These are phyloP conservation scores for Pythium oligandrum DNA, from an alignment of 352 stramenopile species.

Conservation along the genomic window DNA sequence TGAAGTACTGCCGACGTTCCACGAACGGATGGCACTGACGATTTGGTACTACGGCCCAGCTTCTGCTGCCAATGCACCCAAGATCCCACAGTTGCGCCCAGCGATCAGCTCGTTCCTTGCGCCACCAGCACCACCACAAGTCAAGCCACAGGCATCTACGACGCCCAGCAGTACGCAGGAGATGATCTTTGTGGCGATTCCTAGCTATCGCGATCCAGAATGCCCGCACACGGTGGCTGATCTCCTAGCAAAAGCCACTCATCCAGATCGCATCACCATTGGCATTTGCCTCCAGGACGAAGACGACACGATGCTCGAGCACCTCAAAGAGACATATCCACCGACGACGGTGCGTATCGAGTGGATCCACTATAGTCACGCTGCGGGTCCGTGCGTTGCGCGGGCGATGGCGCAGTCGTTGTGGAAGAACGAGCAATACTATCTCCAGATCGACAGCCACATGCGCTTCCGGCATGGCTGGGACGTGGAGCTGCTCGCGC, in stretches of 20 bases:
- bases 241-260: conserved; percentile 48
- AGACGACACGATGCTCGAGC: conserved; percentile 5
- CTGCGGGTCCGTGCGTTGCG: conserved; percentile 89
- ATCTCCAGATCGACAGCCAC: conserved; percentile 95
- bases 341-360: conserved; percentile 35
- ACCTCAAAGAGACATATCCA: conserved; percentile 27
- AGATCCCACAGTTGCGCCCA: not conserved
- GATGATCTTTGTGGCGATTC: conserved; percentile 93
- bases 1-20: conserved; percentile 78
- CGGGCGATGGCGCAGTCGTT: conserved; percentile 75
- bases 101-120: not conserved
- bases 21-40: conserved; percentile 89
- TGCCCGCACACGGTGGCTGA: conserved; percentile 81
- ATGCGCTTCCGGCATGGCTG: conserved; percentile 85
- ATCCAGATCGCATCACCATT: conserved; percentile 68
- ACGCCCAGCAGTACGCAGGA: not conserved
- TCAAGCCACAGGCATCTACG: not conserved
- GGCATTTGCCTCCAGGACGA: conserved; percentile 88
- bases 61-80: not conserved
- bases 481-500: conserved; percentile 87
- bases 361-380: conserved; percentile 64
- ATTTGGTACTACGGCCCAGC: conserved; percentile 91
- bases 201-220: conserved; percentile 91
- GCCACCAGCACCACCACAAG: not conserved
- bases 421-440: conserved; percentile 80